Evolutionary conservation across 2,329 filamentous ascomycete species (phyloP), one percentile per base, ranked within the genome.

Genomic region (Pseudogymnoascus verrucosus): DNA sequence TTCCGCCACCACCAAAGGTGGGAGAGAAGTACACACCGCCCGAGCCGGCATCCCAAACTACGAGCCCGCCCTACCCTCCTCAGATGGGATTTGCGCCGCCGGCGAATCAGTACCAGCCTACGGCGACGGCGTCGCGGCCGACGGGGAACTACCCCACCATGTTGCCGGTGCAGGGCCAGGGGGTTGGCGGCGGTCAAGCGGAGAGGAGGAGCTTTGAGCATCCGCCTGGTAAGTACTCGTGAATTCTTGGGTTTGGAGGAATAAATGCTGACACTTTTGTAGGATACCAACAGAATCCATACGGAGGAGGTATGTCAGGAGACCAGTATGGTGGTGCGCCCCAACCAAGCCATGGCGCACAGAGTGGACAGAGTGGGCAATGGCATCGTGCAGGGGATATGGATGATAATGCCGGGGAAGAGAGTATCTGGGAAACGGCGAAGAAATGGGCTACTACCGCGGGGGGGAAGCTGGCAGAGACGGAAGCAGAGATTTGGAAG

Each of bases 401-500:
- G 16, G 37, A 40, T 60, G 59, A 60, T 60, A 28, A 37, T 37
- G 5, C 8, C 3, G 59, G 37, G 16, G 76, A 78, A 2, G 78
- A 80, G n/a, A 72, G 74, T 23, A 74, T 85, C 5, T 85, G 82
- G 82, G 78, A 78, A 63, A 74, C 80, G 57, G 83, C 83, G 10
- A 84, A 82, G 77, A 85, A 83, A 72, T 80, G 82, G 78, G 83
- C 81, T 54, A 76, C 78, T 65, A 79, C 78, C 36, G 84, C 84
- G 5, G 84, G 84, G 61, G 80, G 81, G 65, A 83, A 80, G 71
- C 73, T 88, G 28, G 81, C 79, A 7, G 82, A 80, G 12, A 84
- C 83, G 12, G 85, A 88, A 76, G 77, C 76, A 61, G 83, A 86
- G 73, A 80, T 88, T 23, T 88, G 85, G 85, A 82, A 80, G 74